These are phyloP conservation scores for Phytophthora pluvialis DNA, from an alignment of 352 stramenopile genomes.

Conservation along the genomic window DNA sequence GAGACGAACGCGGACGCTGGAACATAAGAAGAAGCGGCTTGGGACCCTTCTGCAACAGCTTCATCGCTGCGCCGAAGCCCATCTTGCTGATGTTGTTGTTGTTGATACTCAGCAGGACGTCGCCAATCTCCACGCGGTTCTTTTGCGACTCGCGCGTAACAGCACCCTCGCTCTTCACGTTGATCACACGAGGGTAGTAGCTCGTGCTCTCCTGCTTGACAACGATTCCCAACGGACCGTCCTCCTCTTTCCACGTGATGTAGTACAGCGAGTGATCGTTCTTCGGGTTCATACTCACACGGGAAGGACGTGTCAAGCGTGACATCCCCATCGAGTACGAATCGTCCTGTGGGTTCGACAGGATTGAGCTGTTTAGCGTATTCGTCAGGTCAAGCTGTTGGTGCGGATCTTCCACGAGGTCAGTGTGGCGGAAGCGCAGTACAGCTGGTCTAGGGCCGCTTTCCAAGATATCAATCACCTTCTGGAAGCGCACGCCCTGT, in stretches of 20 bases:
- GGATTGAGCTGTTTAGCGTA: conserved; percentile 28
- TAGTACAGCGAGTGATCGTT: conserved; percentile 88
- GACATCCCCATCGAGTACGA: conserved; percentile 68
- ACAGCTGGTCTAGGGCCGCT: conserved; percentile 77
- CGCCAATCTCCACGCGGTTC: conserved; percentile 83
- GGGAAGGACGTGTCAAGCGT: conserved; percentile 69
- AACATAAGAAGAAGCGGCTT: conserved; percentile 91
- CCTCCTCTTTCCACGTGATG: conserved; percentile 91
- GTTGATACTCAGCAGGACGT: conserved; percentile 88
- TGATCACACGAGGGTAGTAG: conserved; percentile 89
- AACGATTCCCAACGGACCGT: conserved; percentile 85
- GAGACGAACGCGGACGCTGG: conserved; percentile 62
- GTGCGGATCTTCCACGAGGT: conserved; percentile 62
- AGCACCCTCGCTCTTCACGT: conserved; percentile 88
- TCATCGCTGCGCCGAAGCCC: conserved; percentile 87
- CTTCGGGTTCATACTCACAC: conserved; percentile 83
- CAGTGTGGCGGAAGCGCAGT: conserved; percentile 85
- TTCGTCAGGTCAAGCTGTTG: conserved; percentile 35
- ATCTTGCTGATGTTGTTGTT: conserved; percentile 94
- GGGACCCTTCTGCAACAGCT: conserved; percentile 83
- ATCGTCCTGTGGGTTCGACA: conserved; percentile 79
- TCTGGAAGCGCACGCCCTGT: conserved; percentile 82
- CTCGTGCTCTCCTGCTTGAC: conserved; percentile 88
- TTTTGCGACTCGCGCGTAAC: conserved; percentile 84
- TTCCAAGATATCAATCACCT: conserved; percentile 88